phyloP scores from a whole-genome alignment of 2,329 filamentous ascomycete species.

The Colletotrichum lentis region DNA sequence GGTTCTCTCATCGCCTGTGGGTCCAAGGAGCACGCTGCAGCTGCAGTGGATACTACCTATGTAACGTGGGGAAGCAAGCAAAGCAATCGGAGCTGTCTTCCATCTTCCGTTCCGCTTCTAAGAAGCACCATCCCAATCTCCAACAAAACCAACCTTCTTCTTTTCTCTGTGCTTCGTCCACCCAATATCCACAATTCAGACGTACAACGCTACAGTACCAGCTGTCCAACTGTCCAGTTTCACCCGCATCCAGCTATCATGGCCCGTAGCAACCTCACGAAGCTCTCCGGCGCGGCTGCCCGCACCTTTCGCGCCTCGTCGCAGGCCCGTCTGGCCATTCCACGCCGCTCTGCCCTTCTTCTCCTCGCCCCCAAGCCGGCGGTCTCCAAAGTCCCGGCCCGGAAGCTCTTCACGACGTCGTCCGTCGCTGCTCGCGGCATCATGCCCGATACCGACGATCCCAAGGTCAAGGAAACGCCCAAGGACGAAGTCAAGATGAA shows the following conservation, averaged over 20 bases:
- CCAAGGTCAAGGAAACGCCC: conserved; percentile 54
- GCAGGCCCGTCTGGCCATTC: conserved; percentile 39
- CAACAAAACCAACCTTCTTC: background rate
- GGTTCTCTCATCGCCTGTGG: background rate
- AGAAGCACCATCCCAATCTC: conserved; percentile 3
- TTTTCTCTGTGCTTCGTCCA: background rate
- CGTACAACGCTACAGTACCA: background rate
- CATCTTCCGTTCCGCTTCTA: background rate
- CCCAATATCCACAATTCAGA: background rate
- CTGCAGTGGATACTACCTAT: no score
- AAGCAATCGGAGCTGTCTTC: conserved; percentile 30
- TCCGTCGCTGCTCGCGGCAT: conserved; percentile 56
- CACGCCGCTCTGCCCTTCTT: conserved; percentile 22
- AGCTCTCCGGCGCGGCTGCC: conserved; percentile 50
- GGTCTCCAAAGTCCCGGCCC: conserved; percentile 39
- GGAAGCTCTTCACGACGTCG: conserved; percentile 46
- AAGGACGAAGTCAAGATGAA: conserved; percentile 51
- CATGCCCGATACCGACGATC: conserved; percentile 66
- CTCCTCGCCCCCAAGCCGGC: conserved; percentile 26
- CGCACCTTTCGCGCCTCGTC: conserved; percentile 46
- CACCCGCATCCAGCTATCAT: conserved; percentile 40
- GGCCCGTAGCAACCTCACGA: conserved; percentile 46
- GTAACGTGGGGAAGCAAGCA: conserved; percentile 36
- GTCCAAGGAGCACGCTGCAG: conserved; percentile 9
- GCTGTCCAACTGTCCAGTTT: background rate